Conservation (phyloP, 2,329 filamentous ascomycete genomes). For the Cryoendolithus antarcticus region DNA sequence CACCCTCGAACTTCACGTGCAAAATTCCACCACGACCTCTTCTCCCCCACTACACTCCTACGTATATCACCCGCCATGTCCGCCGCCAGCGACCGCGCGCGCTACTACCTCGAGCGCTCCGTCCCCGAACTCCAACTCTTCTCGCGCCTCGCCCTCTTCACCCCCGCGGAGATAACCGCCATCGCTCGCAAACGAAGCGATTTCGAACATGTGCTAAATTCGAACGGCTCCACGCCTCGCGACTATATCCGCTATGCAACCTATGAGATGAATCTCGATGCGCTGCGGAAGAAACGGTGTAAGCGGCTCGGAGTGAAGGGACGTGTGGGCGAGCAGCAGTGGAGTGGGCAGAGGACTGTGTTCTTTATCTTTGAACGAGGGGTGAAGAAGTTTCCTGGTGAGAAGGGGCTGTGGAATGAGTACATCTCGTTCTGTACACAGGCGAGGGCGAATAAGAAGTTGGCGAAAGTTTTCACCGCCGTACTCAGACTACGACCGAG, state of each 20-base stretch:
- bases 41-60: no score
- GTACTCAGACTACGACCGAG: slow-evolving; percentile 77
- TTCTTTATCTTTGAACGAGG: slow-evolving; percentile 83
- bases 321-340: slow-evolving; percentile 59
- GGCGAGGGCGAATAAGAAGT: slow-evolving; percentile 49
- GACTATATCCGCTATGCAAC: slow-evolving; percentile 79
- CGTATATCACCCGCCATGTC: slow-evolving; percentile 31
- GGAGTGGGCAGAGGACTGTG: slow-evolving; percentile 71
- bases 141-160: slow-evolving; percentile 84
- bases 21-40: not conserved
- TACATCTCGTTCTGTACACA: slow-evolving; percentile 72
- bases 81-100: slow-evolving; percentile 80
- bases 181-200: slow-evolving; percentile 85
- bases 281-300: slow-evolving; percentile 69
- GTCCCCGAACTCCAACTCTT: slow-evolving; percentile 88
- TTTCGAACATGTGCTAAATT: slow-evolving; percentile 82
- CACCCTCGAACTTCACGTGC: not conserved
- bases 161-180: slow-evolving; percentile 74
- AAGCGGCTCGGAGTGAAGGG: slow-evolving; percentile 67
- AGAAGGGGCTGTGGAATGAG: slow-evolving; percentile 72
- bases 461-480: slow-evolving; percentile 48
- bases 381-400: slow-evolving; percentile 71
- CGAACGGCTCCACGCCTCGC: slow-evolving; percentile 59
- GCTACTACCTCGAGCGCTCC: slow-evolving; percentile 85
- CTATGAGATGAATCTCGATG: slow-evolving; percentile 56